phyloP scores from a whole-genome alignment of 306 rosid species.

The Lathyrus oleraceus region DNA sequence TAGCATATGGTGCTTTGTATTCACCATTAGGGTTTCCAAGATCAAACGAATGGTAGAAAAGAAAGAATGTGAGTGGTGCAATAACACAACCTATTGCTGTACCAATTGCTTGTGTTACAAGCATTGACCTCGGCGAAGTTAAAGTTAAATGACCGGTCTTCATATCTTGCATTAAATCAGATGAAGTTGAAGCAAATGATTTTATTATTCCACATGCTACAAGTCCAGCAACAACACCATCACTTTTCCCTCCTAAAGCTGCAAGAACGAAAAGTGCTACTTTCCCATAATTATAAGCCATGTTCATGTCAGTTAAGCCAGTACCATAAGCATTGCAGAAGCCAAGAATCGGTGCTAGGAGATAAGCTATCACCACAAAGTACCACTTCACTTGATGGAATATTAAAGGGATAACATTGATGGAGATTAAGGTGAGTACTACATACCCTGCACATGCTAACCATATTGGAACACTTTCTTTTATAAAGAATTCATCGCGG shows the following conservation, averaged over 20 bases:
- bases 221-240: constrained; percentile 52
- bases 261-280: constrained; percentile 85
- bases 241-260: constrained; percentile 55
- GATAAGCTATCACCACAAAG: constrained; percentile 67
- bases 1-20: constrained; percentile 82
- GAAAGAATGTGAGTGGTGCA: constrained; percentile 73
- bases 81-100: constrained; percentile 76
- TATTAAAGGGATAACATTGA: constrained; percentile 66
- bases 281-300: constrained; percentile 88
- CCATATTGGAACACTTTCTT: constrained; percentile 77
- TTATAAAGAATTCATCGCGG: constrained; percentile 64
- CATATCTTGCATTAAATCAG: constrained; percentile 77
- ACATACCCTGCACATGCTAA: constrained; percentile 64
- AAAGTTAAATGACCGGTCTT: constrained; percentile 61
- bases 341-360: constrained; percentile 78
- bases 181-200: constrained; percentile 76
- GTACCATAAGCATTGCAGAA: constrained; percentile 92
- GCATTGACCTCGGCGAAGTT: constrained; percentile 88
- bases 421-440: constrained; percentile 57
- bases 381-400: constrained; percentile 83
- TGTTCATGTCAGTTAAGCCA: constrained; percentile 83
- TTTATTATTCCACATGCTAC: constrained; percentile 72
- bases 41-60: constrained; percentile 77
- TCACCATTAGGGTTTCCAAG: constrained; percentile 76
- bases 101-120: constrained; percentile 73